These are phyloP conservation scores for Geotrichum carabidarum DNA, from an alignment of 1,139 yeast genomes.

Conservation along the genomic window DNA sequence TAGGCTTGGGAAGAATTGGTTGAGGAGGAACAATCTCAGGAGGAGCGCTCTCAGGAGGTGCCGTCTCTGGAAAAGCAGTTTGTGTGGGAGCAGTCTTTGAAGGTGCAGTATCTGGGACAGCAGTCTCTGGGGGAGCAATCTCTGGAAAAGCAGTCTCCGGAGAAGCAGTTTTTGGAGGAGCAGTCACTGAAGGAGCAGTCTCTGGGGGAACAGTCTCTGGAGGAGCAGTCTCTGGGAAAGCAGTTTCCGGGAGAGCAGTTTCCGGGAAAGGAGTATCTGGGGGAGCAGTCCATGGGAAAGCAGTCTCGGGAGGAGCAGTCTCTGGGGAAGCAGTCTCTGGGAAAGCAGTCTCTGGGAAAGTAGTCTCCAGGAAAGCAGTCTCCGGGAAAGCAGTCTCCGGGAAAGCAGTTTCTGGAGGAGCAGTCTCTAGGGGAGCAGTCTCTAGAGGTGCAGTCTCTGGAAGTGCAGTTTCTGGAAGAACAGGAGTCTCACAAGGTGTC, in stretches of 20 bases:
- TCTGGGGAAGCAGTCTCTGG: neutral
- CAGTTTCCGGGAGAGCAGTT: neutral
- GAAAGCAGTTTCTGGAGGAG: neutral
- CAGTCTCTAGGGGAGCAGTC: neutral
- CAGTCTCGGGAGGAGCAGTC: neutral
- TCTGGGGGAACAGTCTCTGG: neutral
- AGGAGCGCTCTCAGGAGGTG: neutral
- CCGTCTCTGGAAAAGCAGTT: neutral
- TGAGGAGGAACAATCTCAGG: neutral
- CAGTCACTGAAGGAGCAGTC: neutral
- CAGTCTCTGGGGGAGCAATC: neutral
- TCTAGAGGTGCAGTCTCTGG: neutral
- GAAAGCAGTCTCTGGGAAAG: neutral
- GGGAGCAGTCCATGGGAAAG: neutral
- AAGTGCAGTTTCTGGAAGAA: neutral
- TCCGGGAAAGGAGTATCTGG: neutral
- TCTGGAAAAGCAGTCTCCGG: neutral
- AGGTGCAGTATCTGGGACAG: neutral
- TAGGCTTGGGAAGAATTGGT: neutral
- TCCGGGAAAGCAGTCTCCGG: no score
- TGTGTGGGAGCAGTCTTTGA: neutral
- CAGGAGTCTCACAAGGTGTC: neutral
- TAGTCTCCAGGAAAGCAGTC: neutral
- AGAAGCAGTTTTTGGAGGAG: neutral
- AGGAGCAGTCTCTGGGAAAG: neutral